These are phyloP conservation scores for Pleurotus tuoliensis DNA, from an alignment of 768 basidiomycete species.

Conservation along the genomic window DNA sequence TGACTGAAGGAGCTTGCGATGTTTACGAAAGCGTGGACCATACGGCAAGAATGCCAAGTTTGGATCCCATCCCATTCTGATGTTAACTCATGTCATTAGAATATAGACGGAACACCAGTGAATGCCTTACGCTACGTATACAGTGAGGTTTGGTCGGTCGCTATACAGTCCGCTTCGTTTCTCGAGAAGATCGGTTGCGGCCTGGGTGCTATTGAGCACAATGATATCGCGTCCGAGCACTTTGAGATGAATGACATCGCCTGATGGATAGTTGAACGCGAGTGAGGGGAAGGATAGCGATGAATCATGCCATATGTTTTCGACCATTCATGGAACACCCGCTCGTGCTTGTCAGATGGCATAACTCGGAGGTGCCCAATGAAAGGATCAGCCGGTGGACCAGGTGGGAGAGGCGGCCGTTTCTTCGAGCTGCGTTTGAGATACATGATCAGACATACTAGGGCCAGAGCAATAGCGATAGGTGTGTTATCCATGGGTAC, in stretches of 20 bases:
- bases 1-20: neutral
- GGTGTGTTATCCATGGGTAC: no score
- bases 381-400: neutral
- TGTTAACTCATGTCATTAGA: no score
- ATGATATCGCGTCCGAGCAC: constrained; percentile 20
- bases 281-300: no score
- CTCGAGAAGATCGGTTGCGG: constrained; percentile 26
- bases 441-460: no score
- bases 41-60: constrained; percentile 2
- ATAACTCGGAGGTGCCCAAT: neutral
- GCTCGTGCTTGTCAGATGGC: neutral
- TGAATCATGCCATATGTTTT: neutral
- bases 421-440: neutral
- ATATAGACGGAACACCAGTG: no score
- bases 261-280: neutral
- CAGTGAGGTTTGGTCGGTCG: constrained; percentile 18
- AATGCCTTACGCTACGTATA: constrained; percentile 10
- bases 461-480: no score
- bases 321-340: neutral
- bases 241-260: constrained; percentile 7
- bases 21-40: constrained; percentile 7
- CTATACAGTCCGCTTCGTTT: constrained; percentile 26
- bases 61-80: constrained; percentile 4
- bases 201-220: constrained; percentile 24
- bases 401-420: neutral